A percentile compares a stretch with the other conserved stretches of the same genome.
These are phyloP conservation scores for Tuber microsphaerosporum DNA, from an alignment of 495 filamentous ascomycete species.

Conservation along the genomic window DNA sequence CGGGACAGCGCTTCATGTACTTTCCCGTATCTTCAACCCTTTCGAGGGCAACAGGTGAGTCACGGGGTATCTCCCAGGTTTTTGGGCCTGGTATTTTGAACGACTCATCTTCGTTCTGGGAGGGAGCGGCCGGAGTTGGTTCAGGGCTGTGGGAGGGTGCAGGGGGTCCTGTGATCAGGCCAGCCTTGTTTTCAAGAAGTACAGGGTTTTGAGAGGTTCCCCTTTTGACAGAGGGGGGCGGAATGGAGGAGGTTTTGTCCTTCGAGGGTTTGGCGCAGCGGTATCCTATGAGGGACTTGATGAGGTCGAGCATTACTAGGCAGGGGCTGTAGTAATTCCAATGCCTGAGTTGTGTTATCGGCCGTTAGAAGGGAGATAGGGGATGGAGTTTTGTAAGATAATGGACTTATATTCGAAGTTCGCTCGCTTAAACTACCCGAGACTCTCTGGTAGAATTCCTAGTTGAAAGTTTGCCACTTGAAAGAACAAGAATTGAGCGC, in stretches of 20 bases:
- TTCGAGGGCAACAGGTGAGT: neutral
- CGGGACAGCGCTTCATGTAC: neutral
- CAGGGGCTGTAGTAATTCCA: neutral
- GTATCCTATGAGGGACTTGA: neutral
- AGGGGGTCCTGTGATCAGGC: neutral
- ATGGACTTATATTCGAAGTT: neutral
- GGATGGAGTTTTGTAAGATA: neutral
- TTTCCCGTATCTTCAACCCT: neutral
- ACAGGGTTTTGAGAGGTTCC: too few relatives aligned
- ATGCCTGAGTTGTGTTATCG: neutral
- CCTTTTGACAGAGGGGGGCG: neutral
- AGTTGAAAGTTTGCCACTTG: too few relatives aligned
- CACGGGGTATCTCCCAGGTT: neutral
- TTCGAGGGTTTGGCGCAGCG: neutral
- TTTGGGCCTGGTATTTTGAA: neutral
- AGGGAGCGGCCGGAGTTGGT: neutral
- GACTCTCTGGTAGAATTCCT: too few relatives aligned
- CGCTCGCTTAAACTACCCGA: too few relatives aligned
- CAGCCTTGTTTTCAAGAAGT: neutral
- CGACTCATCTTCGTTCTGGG: neutral
- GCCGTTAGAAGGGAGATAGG: too few relatives aligned
- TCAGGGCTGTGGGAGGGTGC: neutral
- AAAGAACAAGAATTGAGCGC: too few relatives aligned
- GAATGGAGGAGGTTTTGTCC: neutral
- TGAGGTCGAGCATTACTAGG: neutral